These are phyloP conservation scores for Rhizopogon vesiculosus DNA, from an alignment of 768 basidiomycete species.

Conservation along the genomic window DNA sequence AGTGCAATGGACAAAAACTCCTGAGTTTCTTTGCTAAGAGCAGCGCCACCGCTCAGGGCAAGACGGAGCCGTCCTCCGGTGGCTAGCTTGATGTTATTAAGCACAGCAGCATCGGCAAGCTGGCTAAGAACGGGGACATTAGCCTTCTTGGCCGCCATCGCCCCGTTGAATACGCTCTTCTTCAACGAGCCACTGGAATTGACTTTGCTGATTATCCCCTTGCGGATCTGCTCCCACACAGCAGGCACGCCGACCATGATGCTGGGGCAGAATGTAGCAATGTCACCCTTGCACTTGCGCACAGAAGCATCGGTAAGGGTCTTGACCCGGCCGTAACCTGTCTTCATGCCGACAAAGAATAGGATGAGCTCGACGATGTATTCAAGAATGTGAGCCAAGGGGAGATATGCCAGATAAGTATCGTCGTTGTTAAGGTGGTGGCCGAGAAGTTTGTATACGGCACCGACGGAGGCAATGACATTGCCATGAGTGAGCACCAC, in stretches of 20 bases:
- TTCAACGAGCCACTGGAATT: slow-evolving; percentile 60
- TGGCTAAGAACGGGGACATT: slow-evolving; percentile 59
- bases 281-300: slow-evolving; percentile 83
- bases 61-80: slow-evolving; percentile 87
- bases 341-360: slow-evolving; percentile 71
- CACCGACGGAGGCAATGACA: slow-evolving; percentile 82
- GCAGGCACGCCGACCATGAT: slow-evolving; percentile 95
- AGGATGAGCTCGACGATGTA: slow-evolving; percentile 86
- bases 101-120: slow-evolving; percentile 71
- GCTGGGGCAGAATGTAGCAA: slow-evolving; percentile 76
- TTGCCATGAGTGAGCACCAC: slow-evolving; percentile 87
- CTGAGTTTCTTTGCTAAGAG: slow-evolving; percentile 82
- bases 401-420: slow-evolving; percentile 82
- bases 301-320: slow-evolving; percentile 95
- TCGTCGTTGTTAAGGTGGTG: slow-evolving; percentile 37
- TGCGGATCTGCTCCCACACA: slow-evolving; percentile 96
- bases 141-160: slow-evolving; percentile 70
- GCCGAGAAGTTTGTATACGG: slow-evolving; percentile 63
- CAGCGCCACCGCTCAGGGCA: slow-evolving; percentile 81
- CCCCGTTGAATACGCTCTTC: slow-evolving; percentile 76
- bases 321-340: slow-evolving; percentile 91
- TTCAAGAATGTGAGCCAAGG: slow-evolving; percentile 93
- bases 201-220: slow-evolving; percentile 86
- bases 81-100: slow-evolving; percentile 71
- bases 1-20: slow-evolving; percentile 82